Base-by-base conservation (phyloP, 2,329 filamentous ascomycete species). In the Cladorrhinum sp. region DNA sequence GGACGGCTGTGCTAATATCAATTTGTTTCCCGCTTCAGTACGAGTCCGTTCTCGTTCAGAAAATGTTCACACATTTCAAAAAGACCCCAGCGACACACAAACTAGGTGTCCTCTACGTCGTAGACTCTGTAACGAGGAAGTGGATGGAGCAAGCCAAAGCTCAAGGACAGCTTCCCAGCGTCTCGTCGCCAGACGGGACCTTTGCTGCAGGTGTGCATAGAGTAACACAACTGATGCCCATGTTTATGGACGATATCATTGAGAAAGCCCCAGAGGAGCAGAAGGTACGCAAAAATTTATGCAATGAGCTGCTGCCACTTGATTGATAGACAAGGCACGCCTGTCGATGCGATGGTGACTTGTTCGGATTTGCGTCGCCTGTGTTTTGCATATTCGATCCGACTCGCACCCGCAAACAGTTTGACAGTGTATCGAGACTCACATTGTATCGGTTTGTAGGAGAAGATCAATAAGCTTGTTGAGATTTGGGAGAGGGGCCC, bases 101-200 rank as follows among this genome's bases (percentile, higher is more conserved):
- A 80, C 85, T 99, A 77, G 95, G 95, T 79, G 93, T 97, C 73
- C 88, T 99, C 79, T 99, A 99, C 88, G 93, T 98, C 79, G 91
- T 99, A 93, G 95, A 99, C 84, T 96, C 93, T 82, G 93, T 99
- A 85, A 93, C 93, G 76, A 92, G 95, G 78, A 93, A 96, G 81
- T 99, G 95, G 93, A 87, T 96, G 81, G 93, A 98, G 76, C 90
- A 92, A 78, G 93, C 95, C 72, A 95, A 93, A 78, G 85, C 88
- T 72, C 85, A 90, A 68, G 91, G 90, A 71, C 93, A 98, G 74
- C 53, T 62, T 25, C 78, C 89, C 72, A 90, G 90, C 78, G 87
- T 85, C 76, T 83, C 86, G 76, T 92, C 93, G 67, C 86, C 88
- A 67, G 91, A 96, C 78, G 95, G 95, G 74, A 97, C 93, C 58